Base-by-base conservation (phyloP, 2,329 filamentous ascomycete species). In the Xylaria sp. region DNA sequence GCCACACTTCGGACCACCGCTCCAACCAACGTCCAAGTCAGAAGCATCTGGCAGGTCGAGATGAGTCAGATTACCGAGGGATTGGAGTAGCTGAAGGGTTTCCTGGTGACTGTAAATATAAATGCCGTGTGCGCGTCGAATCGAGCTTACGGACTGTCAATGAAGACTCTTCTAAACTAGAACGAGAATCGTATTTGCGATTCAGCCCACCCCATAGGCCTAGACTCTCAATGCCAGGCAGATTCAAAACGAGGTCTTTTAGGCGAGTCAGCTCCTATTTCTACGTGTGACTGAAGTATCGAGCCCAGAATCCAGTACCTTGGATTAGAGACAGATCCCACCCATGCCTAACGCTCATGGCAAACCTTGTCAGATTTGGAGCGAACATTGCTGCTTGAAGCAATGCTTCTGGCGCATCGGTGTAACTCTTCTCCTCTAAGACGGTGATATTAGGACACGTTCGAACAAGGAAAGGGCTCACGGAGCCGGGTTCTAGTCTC, bases 31-130 rank as follows among this genome's bases (percentile, higher is more conserved):
- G n/a, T 33, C 58, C 10, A 68, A 59, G 4, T 13, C 2, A 28
- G 0, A 31, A 7, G 61, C 63, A 2, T 3, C 1, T 9, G 68
- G 57, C 28, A 70, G 23, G 3, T 68, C 66, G 11, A 71, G 62
- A 17, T 68, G 59, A 10, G 68, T 71, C 31, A 71, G 33, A 42
- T 69, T 69, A 0, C 57, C n/a, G 6, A 71, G 59, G 9, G 33
- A 40, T 2, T 42, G 10, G 48, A 68, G 59, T 6, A 53, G 2
- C 15, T 56, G 31, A 26, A 67, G 61, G 13, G 6, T n/a, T 51
- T 59, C 23, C 65, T 70, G 61, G 4, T 1, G 13, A 61, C 9
- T 46, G 40, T 66, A 9, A 69, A 59, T 23, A 15, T 26, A n/a
- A 17, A 10, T 38, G 6, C 0, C n/a, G 3, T 17, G 4, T 53